These are phyloP conservation scores for Scenedesmus sp. DNA, from an alignment of 163 green algal genomes.

Conservation along the genomic window DNA sequence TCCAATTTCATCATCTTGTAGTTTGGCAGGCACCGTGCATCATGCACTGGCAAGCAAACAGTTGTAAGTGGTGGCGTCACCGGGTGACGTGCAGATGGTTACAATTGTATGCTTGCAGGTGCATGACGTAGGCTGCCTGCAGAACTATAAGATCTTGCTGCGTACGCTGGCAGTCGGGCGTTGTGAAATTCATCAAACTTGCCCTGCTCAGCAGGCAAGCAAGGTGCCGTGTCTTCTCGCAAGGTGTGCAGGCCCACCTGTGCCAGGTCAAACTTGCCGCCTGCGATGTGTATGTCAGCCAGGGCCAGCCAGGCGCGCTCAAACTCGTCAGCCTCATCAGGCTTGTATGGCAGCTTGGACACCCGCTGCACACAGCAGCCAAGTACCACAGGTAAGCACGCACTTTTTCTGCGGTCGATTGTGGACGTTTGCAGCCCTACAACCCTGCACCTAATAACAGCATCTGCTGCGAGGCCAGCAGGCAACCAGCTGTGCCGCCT, in stretches of 20 bases:
- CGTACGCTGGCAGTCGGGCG: too few relatives aligned
- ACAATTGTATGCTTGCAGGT: too few relatives aligned
- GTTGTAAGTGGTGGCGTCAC: too few relatives aligned
- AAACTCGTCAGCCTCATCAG: slow-evolving; percentile 82
- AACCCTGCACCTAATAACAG: not conserved
- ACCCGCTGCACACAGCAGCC: slow-evolving; percentile 62
- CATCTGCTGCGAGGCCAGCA: not conserved
- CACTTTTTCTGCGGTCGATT: too few relatives aligned
- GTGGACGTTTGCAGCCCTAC: not conserved
- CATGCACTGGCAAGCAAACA: too few relatives aligned
- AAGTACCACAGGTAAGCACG: not conserved
- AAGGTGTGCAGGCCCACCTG: slow-evolving; percentile 18
- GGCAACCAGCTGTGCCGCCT: not conserved
- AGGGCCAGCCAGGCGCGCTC: slow-evolving; percentile 87
- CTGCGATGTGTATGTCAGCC: slow-evolving; percentile 85
- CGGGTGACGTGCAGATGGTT: not conserved
- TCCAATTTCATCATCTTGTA: too few relatives aligned
- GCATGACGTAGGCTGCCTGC: too few relatives aligned
- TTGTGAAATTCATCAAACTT: too few relatives aligned
- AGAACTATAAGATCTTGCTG: too few relatives aligned
- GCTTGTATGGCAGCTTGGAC: slow-evolving; percentile 83
- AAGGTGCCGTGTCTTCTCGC: not conserved
- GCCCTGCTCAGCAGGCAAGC: not conserved
- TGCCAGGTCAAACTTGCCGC: slow-evolving; percentile 80
- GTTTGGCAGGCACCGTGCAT: too few relatives aligned